Evolutionary conservation across 495 filamentous ascomycete species (phyloP), one percentile per base, ranked within the genome.

Genomic region (Aspergillus taichungensis): DNA sequence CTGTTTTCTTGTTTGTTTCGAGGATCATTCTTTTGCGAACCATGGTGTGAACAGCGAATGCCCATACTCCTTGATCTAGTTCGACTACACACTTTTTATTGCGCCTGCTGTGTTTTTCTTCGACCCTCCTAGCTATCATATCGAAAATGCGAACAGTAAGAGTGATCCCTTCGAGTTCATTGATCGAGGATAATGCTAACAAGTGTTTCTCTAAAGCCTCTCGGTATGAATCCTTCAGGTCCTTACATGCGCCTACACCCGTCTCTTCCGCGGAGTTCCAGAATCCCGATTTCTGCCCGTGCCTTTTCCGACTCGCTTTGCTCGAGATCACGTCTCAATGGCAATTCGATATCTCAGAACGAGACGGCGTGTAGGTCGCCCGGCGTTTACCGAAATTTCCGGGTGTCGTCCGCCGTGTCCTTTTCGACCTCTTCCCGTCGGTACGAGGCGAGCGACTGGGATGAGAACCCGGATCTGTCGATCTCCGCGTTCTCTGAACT

Each of bases 401-500:
- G 45, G 8, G 46, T 51, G n/a, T 52, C 59, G 5, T 59, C 64
- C 0, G 44, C 50, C 3, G 49, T 60, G 6, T 59, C 65, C 1
- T 74, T 68, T 47, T 71, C 65, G 9, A 66, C 69, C 8, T 63
- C 64, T 7, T 47, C 68, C 8, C 49, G 54, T 27, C 43, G 59
- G 7, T 54, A 57, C 6, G 58, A 66, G 1, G 47, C 67, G 4
- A 46, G 54, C 28, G 77, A 79, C 55, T 95, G 89, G 89, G 89
- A 95, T 49, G 78, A 87, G 13, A 82, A 89, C 47, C 82, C 82
- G 3, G 74, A 90, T 55, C 76, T 80, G 30, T 72, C 80, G 35
- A 85, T 94, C 51, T 79, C 83, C 33, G 73, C 78, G 13, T 95
- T 95, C 70, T 80, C 82, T n/a, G 77, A 95, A 53, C 80, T 95